These are phyloP conservation scores for Plantago elongata DNA, from an alignment of 257 asterid genomes.

Conservation along the genomic window DNA sequence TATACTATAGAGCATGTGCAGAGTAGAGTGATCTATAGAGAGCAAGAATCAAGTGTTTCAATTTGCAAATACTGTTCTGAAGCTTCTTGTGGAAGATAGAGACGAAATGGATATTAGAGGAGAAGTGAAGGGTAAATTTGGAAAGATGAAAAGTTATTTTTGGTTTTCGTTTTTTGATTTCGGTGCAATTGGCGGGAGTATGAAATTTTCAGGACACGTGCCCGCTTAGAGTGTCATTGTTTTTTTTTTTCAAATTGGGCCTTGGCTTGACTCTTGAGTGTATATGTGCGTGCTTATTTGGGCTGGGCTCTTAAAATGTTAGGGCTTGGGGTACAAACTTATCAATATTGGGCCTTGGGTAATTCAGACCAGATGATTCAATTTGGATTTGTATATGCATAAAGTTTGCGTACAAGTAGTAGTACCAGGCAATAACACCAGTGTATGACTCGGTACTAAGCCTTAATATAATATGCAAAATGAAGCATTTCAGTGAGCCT, in stretches of 20 bases:
- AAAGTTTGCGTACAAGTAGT: too few relatives aligned
- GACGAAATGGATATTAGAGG: conserved; percentile 19
- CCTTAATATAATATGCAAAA: too few relatives aligned
- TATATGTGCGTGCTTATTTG: too few relatives aligned
- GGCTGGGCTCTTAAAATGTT: too few relatives aligned
- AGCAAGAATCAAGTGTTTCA: background rate
- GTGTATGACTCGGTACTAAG: too few relatives aligned
- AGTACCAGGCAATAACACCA: too few relatives aligned
- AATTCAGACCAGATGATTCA: too few relatives aligned
- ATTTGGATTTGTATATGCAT: too few relatives aligned
- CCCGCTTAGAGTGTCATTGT: background rate
- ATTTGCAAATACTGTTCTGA: background rate
- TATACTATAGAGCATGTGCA: conserved; percentile 3
- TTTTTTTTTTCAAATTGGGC: background rate
- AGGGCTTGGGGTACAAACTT: too few relatives aligned
- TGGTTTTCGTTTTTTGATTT: conserved; percentile 31
- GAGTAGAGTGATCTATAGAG: background rate
- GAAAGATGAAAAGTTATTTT: conserved; percentile 8
- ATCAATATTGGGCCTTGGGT: too few relatives aligned
- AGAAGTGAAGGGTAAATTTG: conserved; percentile 30
- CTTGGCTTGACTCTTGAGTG: background rate
- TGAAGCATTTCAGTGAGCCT: too few relatives aligned
- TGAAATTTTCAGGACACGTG: conserved; percentile 24
- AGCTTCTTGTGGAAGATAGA: conserved; percentile 41
- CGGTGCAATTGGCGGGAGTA: conserved; percentile 51